Evolutionary conservation across 352 stramenopile species (phyloP), one percentile per base, ranked within the genome.

Genomic region (Pythium diclinum): DNA sequence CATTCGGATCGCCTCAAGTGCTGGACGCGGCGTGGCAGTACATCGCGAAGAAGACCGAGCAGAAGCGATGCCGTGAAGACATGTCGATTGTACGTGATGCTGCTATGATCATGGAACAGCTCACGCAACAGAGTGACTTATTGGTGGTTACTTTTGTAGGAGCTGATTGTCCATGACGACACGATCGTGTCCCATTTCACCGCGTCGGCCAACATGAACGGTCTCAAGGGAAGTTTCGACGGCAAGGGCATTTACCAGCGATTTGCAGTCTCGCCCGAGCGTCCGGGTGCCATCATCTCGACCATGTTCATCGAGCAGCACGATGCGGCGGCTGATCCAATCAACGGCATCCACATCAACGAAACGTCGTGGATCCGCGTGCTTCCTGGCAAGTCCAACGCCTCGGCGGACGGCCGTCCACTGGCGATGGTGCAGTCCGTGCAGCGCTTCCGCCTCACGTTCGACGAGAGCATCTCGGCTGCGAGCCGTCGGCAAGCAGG

Each of bases 1-100:
- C 61, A 14, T 67, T 67, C 13, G 44, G 34, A 25, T 19, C 38
- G 2, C 6, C 14, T 6, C 28, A 61, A 33, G 61, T 67, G 5
- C 28, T 67, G 40, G 44, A 67, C 17, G 61, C 61, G 1, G 46
- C 59, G 61, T 67, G 61, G 61, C 13, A 38, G 7, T 67, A 56
- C 44, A 61, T 57, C 42, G 8, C 1, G 19, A 67, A 61, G 36
- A 47, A 38, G 16, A 34, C 32, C 2, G 61, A 59, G 17, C 21
- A 65, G 36, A 46, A 53, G 14, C 19, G 16, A 3, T 65, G 59
- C 38, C 34, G 21, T 19, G n/a, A 47, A 21, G 25, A 53, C 8
- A 32, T 13, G 2, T 36, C 33, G 5, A 47, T 30, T 14, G 59
- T 65, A 44, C n/a, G 10, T 19, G 36, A 17, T 3, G 36, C 33